These are phyloP conservation scores for Pycnococcus provasolii DNA, from an alignment of 139 green algal species.

Conservation along the genomic window DNA sequence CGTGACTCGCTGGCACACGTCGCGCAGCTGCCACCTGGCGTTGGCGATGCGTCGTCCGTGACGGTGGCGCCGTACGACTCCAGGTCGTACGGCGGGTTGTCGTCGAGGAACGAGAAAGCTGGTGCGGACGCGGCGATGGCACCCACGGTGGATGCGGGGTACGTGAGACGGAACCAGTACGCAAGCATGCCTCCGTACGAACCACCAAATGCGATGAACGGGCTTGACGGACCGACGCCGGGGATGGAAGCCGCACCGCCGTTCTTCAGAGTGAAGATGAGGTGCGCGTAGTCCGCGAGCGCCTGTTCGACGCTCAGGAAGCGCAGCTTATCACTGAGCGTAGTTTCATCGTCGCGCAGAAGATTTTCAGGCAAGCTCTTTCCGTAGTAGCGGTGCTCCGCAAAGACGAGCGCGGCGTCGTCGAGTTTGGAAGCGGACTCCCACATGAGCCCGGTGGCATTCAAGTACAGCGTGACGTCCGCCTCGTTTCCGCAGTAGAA, in stretches of 20 bases:
- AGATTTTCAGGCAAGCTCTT: no score
- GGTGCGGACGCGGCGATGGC: slow-evolving; percentile 79
- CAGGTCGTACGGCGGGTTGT: neutral
- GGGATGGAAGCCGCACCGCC: neutral
- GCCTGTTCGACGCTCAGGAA: slow-evolving; percentile 68
- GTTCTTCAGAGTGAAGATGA: slow-evolving; percentile 28
- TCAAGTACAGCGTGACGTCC: slow-evolving; percentile 51
- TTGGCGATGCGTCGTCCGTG: neutral
- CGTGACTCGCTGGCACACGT: neutral
- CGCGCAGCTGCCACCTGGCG: no score
- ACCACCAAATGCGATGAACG: slow-evolving; percentile 70
- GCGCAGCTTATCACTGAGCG: slow-evolving; percentile 17
- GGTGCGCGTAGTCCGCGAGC: slow-evolving; percentile 62
- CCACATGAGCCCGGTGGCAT: slow-evolving; percentile 64
- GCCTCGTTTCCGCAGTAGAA: slow-evolving; percentile 68
- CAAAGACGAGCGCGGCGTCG: slow-evolving; percentile 2
- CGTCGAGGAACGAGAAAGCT: slow-evolving; percentile 40
- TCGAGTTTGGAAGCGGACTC: slow-evolving; percentile 48
- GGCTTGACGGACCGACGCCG: slow-evolving; percentile 7
- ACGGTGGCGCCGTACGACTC: neutral
- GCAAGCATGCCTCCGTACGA: slow-evolving; percentile 80
- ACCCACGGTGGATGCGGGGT: slow-evolving; percentile 57
- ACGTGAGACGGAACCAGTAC: slow-evolving; percentile 68
- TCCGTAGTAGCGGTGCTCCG: slow-evolving; percentile 79
- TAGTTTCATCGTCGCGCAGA: no score